phyloP scores from a whole-genome alignment of 2,329 filamentous ascomycete genomes.

The Xylariaceae sp. region DNA sequence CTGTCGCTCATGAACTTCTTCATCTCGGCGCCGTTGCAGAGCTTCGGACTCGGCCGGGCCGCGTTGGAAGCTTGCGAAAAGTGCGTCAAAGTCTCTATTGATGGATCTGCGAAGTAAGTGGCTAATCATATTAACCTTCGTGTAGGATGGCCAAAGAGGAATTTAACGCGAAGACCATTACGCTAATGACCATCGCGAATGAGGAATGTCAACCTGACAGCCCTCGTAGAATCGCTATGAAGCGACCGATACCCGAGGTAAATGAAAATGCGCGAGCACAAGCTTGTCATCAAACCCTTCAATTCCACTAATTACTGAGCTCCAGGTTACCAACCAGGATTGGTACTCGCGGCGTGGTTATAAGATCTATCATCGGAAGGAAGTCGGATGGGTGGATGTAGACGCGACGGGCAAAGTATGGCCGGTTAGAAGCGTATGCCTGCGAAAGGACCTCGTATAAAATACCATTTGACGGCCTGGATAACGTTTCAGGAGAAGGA shows the following conservation, averaged over 20 bases:
- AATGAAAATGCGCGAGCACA: not conserved
- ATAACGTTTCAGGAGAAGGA: too few relatives aligned
- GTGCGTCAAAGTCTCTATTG: slow-evolving; percentile 15
- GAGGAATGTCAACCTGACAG: slow-evolving; percentile 26
- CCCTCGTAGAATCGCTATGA: slow-evolving; percentile 32
- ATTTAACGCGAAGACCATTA: slow-evolving; percentile 33
- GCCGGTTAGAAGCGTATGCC: slow-evolving; percentile 14
- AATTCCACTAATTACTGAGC: slow-evolving; percentile 5
- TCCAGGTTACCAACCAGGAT: slow-evolving; percentile 33
- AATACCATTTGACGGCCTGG: too few relatives aligned
- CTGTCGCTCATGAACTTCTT: slow-evolving; percentile 36
- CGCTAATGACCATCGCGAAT: slow-evolving; percentile 33
- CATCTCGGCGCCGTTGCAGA: slow-evolving; percentile 33
- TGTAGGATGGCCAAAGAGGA: slow-evolving; percentile 31
- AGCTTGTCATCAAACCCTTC: not conserved
- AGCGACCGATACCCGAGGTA: slow-evolving; percentile 26
- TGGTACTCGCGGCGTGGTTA: slow-evolving; percentile 38
- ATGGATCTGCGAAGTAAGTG: not conserved
- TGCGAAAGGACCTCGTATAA: slow-evolving; percentile 36
- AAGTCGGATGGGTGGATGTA: slow-evolving; percentile 28
- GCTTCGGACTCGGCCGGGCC: slow-evolving; percentile 31
- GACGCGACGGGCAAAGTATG: slow-evolving; percentile 34
- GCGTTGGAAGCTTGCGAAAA: slow-evolving; percentile 30
- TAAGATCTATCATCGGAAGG: slow-evolving; percentile 22
- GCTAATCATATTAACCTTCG: not conserved